Base-by-base conservation (phyloP, 768 basidiomycete genomes). In the Leccinum subtestaceum region DNA sequence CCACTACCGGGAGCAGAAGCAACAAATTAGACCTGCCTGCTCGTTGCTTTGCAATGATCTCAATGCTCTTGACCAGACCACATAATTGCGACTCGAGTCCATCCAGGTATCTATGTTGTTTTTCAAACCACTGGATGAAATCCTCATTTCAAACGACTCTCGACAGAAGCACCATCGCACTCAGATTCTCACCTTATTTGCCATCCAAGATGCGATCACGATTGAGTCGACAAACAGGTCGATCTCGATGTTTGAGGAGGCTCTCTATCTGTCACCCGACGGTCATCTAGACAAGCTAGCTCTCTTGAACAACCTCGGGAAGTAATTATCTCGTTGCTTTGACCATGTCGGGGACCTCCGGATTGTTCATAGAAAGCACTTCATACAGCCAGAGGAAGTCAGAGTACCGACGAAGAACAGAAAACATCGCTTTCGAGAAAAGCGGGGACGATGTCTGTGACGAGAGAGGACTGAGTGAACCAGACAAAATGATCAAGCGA, bases 381-480 rank as follows among this genome's bases (percentile, higher is more conserved):
- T 95, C 93, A 72, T 92, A 97, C 1, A 99, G 75, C 97, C 97
- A 98, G 19, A 98, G 82, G 67, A 98, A 99, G 74, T 99, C 96
- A 7, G 93, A 94, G 74, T 97, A 99, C 32, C 97, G 87, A n/a
- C 97, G 84, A 1, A 99, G 85, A 53, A 98, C 97, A 2, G 95
- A 95, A 72, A 97, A 96, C 1, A 85, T 77, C 1, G 86, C 83
- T 77, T 91, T 93, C 63, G 86, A 84, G 75, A 83, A 98, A 21
- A 88, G 75, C 0, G 91, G 87, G 4, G 93, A 95, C 9, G 88
- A 92, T 0, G 95, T 97, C 89, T 93, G 64, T 11, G 11, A 40
- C 47, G 29, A 31, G 53, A 36, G 5, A 43, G 8, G 32, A 51
- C 1, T 34, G 10, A 60, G 55, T 58, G 45, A 55, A 15, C 11